These are phyloP conservation scores for Alternaria angustiovoidea DNA, from an alignment of 2,329 filamentous ascomycete species.

Conservation along the genomic window DNA sequence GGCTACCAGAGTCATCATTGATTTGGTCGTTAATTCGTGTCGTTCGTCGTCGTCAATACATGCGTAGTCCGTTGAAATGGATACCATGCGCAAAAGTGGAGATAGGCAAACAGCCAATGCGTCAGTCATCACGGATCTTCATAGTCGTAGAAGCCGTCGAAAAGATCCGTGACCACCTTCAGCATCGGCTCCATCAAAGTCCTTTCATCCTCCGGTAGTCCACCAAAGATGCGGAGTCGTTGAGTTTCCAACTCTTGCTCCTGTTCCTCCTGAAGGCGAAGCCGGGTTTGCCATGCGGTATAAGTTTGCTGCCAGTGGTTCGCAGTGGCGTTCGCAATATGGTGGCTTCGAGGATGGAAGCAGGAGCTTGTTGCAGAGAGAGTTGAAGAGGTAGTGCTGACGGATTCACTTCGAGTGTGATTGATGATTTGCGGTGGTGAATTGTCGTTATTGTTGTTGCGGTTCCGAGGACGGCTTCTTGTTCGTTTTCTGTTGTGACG, in stretches of 20 bases:
- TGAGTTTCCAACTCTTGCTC: conserved; percentile 44
- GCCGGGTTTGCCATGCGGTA: conserved; percentile 48
- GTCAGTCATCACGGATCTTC: conserved; percentile 49
- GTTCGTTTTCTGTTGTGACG: conserved; percentile 56
- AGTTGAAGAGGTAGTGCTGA: conserved; percentile 38
- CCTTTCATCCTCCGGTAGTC: conserved; percentile 53
- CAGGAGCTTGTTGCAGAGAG: conserved; percentile 33
- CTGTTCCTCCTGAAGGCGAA: conserved; percentile 39
- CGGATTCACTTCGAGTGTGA: conserved; percentile 41
- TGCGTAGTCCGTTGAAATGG: conserved; percentile 1
- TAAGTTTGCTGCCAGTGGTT: conserved; percentile 51
- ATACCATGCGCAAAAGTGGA: conserved; percentile 13
- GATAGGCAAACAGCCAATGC: conserved; percentile 8
- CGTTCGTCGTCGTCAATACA: conserved; percentile 13
- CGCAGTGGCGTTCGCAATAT: conserved; percentile 27
- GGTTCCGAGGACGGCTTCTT: conserved; percentile 53
- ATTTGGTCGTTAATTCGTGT: conserved; percentile 19
- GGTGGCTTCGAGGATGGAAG: conserved; percentile 29
- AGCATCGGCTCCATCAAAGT: conserved; percentile 56
- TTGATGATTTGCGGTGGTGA: conserved; percentile 25
- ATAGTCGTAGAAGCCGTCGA: conserved; percentile 56
- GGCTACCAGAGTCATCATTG: conserved; percentile 40
- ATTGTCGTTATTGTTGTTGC: conserved; percentile 38
- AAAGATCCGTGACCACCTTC: conserved; percentile 57
- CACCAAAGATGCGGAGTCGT: conserved; percentile 55